Evolutionary conservation across 1,284 basidiomycete species (phyloP).

Genomic region (Rhizoctonia solani): DNA sequence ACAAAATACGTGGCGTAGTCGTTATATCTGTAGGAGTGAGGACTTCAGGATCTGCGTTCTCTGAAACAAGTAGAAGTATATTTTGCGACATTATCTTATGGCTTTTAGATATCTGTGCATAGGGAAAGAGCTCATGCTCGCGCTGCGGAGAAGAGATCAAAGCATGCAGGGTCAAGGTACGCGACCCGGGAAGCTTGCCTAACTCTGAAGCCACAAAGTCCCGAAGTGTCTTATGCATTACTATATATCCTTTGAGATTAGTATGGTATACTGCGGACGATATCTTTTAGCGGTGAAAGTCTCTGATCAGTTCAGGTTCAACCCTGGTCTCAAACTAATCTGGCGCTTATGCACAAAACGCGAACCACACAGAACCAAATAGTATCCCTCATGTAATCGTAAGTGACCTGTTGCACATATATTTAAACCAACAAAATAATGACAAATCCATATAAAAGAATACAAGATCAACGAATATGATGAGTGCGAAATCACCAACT

Average conservation of each 20-base stretch:
- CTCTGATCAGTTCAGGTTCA: not conserved
- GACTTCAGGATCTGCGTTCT: constrained; percentile 45
- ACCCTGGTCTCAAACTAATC: not conserved
- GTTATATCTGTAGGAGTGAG: constrained; percentile 37
- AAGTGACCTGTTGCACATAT: constrained; percentile 23
- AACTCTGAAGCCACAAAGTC: constrained; percentile 30
- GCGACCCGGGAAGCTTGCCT: constrained; percentile 47
- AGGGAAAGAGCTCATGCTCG: constrained; percentile 69
- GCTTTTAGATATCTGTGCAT: constrained; percentile 57
- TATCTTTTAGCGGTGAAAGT: not conserved
- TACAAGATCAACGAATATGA: too few species aligned
- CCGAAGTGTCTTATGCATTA: constrained; percentile 12
- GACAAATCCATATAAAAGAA: constrained; percentile 17
- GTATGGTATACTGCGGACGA: too few species aligned
- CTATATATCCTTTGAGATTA: not conserved
- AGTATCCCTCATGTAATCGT: not conserved
- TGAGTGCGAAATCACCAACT: not conserved
- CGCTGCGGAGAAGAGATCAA: constrained; percentile 73
- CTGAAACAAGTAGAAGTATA: constrained; percentile 72
- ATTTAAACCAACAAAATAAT: constrained; percentile 29
- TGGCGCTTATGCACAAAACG: constrained; percentile 1
- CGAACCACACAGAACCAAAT: constrained; percentile 15
- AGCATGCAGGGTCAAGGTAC: constrained; percentile 73
- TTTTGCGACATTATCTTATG: constrained; percentile 67
- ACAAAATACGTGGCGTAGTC: constrained; percentile 57